Base-by-base conservation (phyloP, 2,329 filamentous ascomycete genomes). In the Beauveria sp. region DNA sequence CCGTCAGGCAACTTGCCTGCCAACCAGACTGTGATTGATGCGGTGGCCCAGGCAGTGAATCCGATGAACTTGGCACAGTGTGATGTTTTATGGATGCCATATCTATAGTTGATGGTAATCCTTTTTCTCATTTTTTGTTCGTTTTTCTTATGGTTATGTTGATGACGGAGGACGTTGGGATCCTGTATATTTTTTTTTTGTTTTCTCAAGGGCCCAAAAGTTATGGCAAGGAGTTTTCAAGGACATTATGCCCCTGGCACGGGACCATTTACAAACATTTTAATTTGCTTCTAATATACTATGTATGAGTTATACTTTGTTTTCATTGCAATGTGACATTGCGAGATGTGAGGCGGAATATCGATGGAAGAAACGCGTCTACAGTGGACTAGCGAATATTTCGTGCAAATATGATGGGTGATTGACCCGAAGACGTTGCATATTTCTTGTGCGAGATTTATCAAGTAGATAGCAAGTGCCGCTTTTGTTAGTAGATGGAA, bases 71-170 rank as follows among this genome's bases (percentile, higher is more conserved):
- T 99, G 75, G 88, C 89, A 50, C 85, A 90, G 74, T 93, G 90
- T 70, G 95, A 99, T 79, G 87, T 93, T 62, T 78, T 99, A 68
- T 99, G 95, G 92, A 98, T 98, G 93, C 88, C 91, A 26, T 99
- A 96, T 78, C 78, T 98, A 71, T 98, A 80, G 63, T 30, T 12
- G 40, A 51, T 56, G 26, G 24, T 18, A 8, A 5, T 7, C n/a
- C 3, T 20, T 42, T 42, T 47, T 42, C 8, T 46, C 12, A 28
- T 24, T 40, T 30, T 14, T 54, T 42, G 2, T 46, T n/a, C 18
- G 38, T 20, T 58, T 6, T 40, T 43, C 8, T 49, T 16, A 49
- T 47, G 49, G 43, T 47, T 16, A 47, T 49, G 40, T 20, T 55
- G 42, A 60, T 54, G 34, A 58, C 12, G 40, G 26, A 16, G 42